These are phyloP conservation scores for Euclidium syriacum DNA, from an alignment of 345 rosid species.

Conservation along the genomic window DNA sequence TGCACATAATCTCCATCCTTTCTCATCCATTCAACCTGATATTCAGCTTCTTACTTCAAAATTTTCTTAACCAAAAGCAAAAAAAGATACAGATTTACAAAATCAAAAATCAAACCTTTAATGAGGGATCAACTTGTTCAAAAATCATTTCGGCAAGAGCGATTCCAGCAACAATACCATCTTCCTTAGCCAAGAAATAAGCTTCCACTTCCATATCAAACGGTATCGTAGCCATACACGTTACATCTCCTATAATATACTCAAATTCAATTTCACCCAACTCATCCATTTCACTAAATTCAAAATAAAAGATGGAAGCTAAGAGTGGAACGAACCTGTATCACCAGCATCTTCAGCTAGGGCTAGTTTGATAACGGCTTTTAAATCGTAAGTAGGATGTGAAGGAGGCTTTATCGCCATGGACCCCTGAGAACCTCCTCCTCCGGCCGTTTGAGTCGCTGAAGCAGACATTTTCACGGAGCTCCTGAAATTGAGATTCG, in stretches of 20 bases:
- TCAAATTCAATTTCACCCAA: background rate
- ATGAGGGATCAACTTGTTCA: slow-evolving; percentile 76
- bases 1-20: slow-evolving; percentile 80
- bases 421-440: slow-evolving; percentile 31
- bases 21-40: slow-evolving; percentile 77
- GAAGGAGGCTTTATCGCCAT: slow-evolving; percentile 73
- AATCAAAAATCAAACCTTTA: slow-evolving; percentile 45
- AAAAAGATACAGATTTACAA: background rate
- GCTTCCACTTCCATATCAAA: slow-evolving; percentile 85
- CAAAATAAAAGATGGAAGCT: background rate
- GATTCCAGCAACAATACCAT: slow-evolving; percentile 83
- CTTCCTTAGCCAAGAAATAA: slow-evolving; percentile 85
- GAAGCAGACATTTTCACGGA: slow-evolving; percentile 48
- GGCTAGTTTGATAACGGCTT: slow-evolving; percentile 63
- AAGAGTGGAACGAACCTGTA: slow-evolving; percentile 46
- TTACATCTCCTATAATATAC: slow-evolving; percentile 86
- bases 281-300: slow-evolving; percentile 1
- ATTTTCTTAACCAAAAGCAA: background rate
- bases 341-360: slow-evolving; percentile 90
- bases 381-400: slow-evolving; percentile 85
- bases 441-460: slow-evolving; percentile 22
- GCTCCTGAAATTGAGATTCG: slow-evolving; percentile 27
- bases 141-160: slow-evolving; percentile 82
- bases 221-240: slow-evolving; percentile 91
- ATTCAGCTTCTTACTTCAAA: background rate